Evolutionary conservation across 495 filamentous ascomycete genomes (phyloP), one percentile per base, ranked within the genome.

Genomic region (Xylona heveae): DNA sequence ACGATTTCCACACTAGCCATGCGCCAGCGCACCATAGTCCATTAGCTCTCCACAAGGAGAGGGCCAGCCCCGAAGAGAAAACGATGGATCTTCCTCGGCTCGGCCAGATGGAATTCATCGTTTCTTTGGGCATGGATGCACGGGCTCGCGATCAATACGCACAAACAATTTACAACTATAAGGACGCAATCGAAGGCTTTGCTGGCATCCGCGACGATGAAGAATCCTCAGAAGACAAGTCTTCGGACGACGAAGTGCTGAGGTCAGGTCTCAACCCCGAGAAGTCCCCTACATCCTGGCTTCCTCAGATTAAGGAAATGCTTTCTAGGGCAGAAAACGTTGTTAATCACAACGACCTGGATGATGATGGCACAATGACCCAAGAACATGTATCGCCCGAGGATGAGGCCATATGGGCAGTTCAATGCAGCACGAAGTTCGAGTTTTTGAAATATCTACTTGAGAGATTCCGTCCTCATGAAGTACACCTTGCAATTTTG

Each of bases 351-450:
- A 59, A 61, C 5, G 67, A 71, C 40, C 48, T 71, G 9, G 66
- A 64, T 24, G 44, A 42, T 15, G 35, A 49, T 50, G 37, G 45
- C 42, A 26, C 51, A 40, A 2, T 55, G 55, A 44, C 44, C 49
- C 39, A 55, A 45, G 40, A 50, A 39, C 3, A 43, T 43, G 3
- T 50, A 0, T 44, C 57, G 17, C 41, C 57, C 10, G 42, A 48
- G 19, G 49, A 57, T 28, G 60, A 67, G 37, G 59, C 66, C 7
- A 43, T 51, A 9, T 71, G 64, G 59, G 61, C 64, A 3, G 60
- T 67, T 28, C 53, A 58, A 9, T 63, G 58, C 9, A 71, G 68
- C 39, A 45, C 63, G 18, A 65, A 72, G 42, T 68, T 76, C 41
- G 39, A 54, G 14, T 59, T 77, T 37, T 46, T 74, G 4, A 47